A percentile compares a stretch with the other conserved stretches of the same genome.
These are phyloP conservation scores for Eucalyptus pauciflora DNA, from an alignment of 345 rosid genomes.

Conservation along the genomic window DNA sequence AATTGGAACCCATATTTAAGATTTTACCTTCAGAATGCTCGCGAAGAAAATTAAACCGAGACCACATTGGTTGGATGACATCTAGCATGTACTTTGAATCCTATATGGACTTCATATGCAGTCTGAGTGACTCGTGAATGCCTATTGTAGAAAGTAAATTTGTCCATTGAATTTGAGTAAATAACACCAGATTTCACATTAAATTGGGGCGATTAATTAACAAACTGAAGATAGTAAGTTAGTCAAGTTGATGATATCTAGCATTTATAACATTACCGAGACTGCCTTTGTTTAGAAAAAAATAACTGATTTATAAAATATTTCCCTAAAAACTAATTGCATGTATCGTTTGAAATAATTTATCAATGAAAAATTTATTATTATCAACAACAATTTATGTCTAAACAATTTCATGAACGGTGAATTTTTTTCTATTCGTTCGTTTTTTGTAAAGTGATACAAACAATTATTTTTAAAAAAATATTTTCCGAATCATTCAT, in stretches of 20 bases:
- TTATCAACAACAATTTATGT: neutral
- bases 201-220: neutral
- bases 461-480: rapidly evolving
- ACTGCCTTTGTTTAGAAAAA: neutral
- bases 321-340: neutral
- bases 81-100: neutral
- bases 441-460: neutral
- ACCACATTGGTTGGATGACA: neutral
- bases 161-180: neutral
- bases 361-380: neutral
- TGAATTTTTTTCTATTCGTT: neutral
- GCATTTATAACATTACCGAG: neutral
- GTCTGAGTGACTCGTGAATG: neutral
- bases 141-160: neutral
- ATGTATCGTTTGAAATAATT: neutral
- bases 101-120: neutral
- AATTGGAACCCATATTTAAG: neutral
- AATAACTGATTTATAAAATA: neutral
- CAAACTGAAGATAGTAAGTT: neutral
- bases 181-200: neutral
- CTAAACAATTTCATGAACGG: rapidly evolving
- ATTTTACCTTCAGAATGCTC: neutral
- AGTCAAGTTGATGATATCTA: neutral
- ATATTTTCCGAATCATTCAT: neutral
- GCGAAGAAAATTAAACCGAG: rapidly evolving